phyloP scores from a whole-genome alignment of 1,139 yeast genomes.

The Candida sojae region DNA sequence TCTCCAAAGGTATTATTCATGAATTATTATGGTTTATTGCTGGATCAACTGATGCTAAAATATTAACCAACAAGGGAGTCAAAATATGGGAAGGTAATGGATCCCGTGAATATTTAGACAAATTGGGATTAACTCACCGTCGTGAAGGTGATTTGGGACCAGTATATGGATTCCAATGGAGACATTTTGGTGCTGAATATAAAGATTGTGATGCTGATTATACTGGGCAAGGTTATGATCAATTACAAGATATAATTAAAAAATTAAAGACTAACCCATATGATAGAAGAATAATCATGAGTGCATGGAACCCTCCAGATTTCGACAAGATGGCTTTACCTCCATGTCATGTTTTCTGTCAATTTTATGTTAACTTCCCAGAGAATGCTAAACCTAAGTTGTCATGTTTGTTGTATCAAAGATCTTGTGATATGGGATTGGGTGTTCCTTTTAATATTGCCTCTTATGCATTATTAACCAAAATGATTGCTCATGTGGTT shows the following conservation, averaged over 20 bases:
- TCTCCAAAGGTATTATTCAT: slow-evolving; percentile 83
- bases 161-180: slow-evolving; percentile 98
- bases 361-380: slow-evolving; percentile 87
- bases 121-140: slow-evolving; percentile 74
- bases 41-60: slow-evolving; percentile 87
- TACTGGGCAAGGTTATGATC: slow-evolving; percentile 87
- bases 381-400: slow-evolving; percentile 55
- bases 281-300: slow-evolving; percentile 89
- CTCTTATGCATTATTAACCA: slow-evolving; percentile 87
- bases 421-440: slow-evolving; percentile 99
- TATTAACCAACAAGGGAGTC: slow-evolving; percentile 77
- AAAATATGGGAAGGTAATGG: slow-evolving; percentile 99
- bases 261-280: slow-evolving; percentile 86
- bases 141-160: slow-evolving; percentile 97
- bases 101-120: slow-evolving; percentile 86
- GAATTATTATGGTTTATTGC: slow-evolving; percentile 91
- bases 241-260: slow-evolving; percentile 74
- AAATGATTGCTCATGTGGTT: slow-evolving; percentile 93
- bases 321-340: slow-evolving; percentile 94
- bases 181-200: slow-evolving; percentile 96
- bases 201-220: slow-evolving; percentile 85
- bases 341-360: slow-evolving; percentile 97
- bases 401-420: slow-evolving; percentile 87
- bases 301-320: slow-evolving; percentile 99
- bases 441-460: slow-evolving; percentile 99